A percentile compares a stretch with the other conserved stretches of the same genome.
These are phyloP conservation scores for Geotrichum bryndzae DNA, from an alignment of 1,139 yeast genomes.

Conservation along the genomic window DNA sequence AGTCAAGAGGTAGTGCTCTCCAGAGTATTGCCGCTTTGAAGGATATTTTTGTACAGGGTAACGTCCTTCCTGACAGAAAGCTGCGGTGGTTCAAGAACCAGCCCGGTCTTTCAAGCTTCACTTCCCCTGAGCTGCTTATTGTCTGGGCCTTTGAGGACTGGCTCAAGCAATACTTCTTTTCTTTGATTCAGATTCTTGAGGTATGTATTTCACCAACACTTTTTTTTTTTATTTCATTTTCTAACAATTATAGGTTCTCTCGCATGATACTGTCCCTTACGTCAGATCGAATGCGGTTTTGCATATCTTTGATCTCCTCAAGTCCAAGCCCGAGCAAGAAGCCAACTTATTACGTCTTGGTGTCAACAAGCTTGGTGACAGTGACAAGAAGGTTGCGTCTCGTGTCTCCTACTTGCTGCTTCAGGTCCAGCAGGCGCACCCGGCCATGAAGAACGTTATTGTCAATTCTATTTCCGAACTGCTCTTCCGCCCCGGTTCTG, in stretches of 20 bases:
- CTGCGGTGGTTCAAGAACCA: conserved; percentile 76
- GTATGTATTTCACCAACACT: conserved; percentile 31
- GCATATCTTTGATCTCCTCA: conserved; percentile 73
- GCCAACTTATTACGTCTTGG: conserved; percentile 82
- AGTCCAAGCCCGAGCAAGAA: conserved; percentile 93
- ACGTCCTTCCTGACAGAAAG: conserved; percentile 78
- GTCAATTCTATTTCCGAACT: conserved; percentile 76
- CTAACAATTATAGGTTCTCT: conserved; percentile 35
- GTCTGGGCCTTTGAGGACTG: conserved; percentile 85
- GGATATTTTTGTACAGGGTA: conserved; percentile 65
- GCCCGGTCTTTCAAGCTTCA: conserved; percentile 42
- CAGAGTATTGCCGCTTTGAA: conserved; percentile 85
- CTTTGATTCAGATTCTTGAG: conserved; percentile 65
- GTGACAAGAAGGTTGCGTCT: conserved; percentile 84
- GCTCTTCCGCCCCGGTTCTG: conserved; percentile 67
- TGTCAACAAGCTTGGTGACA: conserved; percentile 89
- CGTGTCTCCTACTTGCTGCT: conserved; percentile 78
- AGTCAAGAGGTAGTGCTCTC: conserved; percentile 87
- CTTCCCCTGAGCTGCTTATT: conserved; percentile 48
- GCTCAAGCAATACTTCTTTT: conserved; percentile 69
- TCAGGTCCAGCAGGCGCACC: conserved; percentile 84
- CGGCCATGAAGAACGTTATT: conserved; percentile 85
- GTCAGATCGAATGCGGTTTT: conserved; percentile 73
- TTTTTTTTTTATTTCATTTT: not conserved
- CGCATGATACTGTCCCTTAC: conserved; percentile 89